phyloP scores from a whole-genome alignment of 345 rosid genomes.

The Erodium maritimum region DNA sequence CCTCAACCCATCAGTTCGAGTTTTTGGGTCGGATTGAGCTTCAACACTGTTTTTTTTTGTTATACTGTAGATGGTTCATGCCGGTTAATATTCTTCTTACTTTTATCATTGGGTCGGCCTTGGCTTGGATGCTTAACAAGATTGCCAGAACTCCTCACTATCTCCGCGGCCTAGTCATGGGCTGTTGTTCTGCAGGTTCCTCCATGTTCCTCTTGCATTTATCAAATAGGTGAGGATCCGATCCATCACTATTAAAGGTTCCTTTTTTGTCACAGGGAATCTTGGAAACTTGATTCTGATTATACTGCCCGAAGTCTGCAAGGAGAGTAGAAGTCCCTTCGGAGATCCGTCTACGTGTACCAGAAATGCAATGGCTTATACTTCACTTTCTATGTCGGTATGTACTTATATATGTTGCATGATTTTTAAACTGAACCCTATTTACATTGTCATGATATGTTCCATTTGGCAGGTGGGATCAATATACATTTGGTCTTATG shows the following conservation, averaged over 20 bases:
- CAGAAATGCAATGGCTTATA: constrained; percentile 22
- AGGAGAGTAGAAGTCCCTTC: constrained; percentile 29
- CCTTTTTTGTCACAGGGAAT: constrained; percentile 17
- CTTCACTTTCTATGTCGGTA: constrained; percentile 5
- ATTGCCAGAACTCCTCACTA: constrained; percentile 22
- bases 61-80: constrained; percentile 40
- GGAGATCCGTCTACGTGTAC: constrained; percentile 17
- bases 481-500: constrained; percentile 37
- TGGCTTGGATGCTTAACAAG: constrained; percentile 32
- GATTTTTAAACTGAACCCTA: too few species aligned
- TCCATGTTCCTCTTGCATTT: too few species aligned
- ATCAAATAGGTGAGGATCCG: too few species aligned
- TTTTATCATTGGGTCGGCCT: constrained; percentile 21
- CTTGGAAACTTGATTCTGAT: constrained; percentile 28
- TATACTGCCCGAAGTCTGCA: constrained; percentile 28
- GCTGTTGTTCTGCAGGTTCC: constrained; percentile 37
- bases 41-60: too few species aligned
- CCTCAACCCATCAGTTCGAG: too few species aligned
- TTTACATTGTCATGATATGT: too few species aligned
- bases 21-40: too few species aligned
- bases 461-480: constrained; percentile 36
- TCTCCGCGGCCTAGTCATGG: constrained; percentile 35
- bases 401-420: not conserved
- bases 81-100: constrained; percentile 29
- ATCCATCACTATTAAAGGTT: too few species aligned